Conservation (phyloP, 768 basidiomycete species). For the Mycena vitilis region DNA sequence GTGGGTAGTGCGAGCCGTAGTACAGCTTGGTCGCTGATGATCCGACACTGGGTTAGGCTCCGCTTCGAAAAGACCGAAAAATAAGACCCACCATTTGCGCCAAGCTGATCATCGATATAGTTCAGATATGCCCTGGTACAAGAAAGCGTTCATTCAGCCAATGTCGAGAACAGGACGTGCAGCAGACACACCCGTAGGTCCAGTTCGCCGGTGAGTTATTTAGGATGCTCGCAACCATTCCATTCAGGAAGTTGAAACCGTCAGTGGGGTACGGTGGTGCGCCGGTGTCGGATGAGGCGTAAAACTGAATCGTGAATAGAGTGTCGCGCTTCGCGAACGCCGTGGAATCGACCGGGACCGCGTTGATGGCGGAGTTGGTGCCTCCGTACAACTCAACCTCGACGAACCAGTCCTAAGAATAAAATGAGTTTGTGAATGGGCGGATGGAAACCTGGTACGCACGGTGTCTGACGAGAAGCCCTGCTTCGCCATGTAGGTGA, state of each 20-base stretch:
- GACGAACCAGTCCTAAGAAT: constrained; percentile 41
- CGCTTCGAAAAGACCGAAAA: not conserved
- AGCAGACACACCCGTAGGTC: constrained; percentile 49
- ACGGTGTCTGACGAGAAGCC: constrained; percentile 49
- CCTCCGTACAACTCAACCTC: constrained; percentile 48
- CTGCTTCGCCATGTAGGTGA: constrained; percentile 52
- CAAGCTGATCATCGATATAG: constrained; percentile 50
- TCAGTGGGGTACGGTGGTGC: constrained; percentile 46
- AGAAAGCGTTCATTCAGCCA: not conserved
- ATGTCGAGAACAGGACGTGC: not conserved
- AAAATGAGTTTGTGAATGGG: not conserved
- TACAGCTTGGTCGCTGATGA: constrained; percentile 31
- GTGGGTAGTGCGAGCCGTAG: constrained; percentile 34
- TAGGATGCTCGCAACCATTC: constrained; percentile 48
- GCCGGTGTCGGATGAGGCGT: constrained; percentile 42
- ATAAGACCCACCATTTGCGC: constrained; percentile 19
- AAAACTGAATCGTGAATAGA: constrained; percentile 51
- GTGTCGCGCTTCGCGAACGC: constrained; percentile 49
- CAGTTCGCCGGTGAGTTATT: constrained; percentile 50
- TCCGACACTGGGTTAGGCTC: no score
- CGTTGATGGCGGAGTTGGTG: constrained; percentile 47
- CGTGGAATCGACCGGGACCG: constrained; percentile 42
- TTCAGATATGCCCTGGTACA: constrained; percentile 55
- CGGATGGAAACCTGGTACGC: not conserved
- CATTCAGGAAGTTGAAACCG: constrained; percentile 58